A percentile compares a stretch with the other conserved stretches of the same genome.
These are phyloP conservation scores for Phytophthora cactorum DNA, from an alignment of 352 stramenopile genomes.

Conservation along the genomic window DNA sequence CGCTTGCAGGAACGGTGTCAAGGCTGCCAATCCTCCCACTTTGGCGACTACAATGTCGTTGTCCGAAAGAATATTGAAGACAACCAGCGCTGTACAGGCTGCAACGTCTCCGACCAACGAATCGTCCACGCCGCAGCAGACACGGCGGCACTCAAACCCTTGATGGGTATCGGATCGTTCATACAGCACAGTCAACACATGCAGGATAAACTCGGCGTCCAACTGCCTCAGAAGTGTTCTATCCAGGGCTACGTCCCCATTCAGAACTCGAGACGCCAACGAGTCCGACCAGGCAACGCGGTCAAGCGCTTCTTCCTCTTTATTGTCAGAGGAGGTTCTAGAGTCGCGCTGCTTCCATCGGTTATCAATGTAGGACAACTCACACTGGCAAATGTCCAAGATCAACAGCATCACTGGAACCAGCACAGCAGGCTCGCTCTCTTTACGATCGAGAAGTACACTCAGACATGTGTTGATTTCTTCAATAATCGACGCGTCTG, in stretches of 20 bases:
- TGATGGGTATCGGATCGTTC: conserved; percentile 11
- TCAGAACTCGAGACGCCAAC: conserved; percentile 39
- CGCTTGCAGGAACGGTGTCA: conserved; percentile 39
- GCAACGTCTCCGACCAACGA: conserved; percentile 39
- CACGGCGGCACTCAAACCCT: conserved; percentile 29
- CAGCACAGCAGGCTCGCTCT: conserved; percentile 40
- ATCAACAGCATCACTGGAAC: conserved; percentile 39
- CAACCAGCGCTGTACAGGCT: conserved; percentile 38
- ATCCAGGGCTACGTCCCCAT: conserved; percentile 43
- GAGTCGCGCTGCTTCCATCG: conserved; percentile 31
- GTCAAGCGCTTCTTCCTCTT: conserved; percentile 6
- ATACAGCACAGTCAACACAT: conserved; percentile 39
- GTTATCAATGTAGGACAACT: conserved; percentile 45
- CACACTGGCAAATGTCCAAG: conserved; percentile 39
- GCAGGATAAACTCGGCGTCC: conserved; percentile 41
- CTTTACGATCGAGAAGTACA: conserved; percentile 38
- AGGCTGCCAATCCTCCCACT: conserved; percentile 17
- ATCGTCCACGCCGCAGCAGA: conserved; percentile 41
- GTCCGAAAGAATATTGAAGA: conserved; percentile 25
- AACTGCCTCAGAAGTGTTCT: conserved; percentile 30
- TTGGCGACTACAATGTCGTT: conserved; percentile 10
- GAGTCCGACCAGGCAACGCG: conserved; percentile 38
- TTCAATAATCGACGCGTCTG: conserved; percentile 19
- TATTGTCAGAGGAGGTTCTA: conserved; percentile 1
- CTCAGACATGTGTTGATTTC: conserved; percentile 50